A percentile compares a stretch with the other conserved stretches of the same genome.
Evolutionary conservation across 331 rosid species (phyloP).

Genomic region (Telfairia occidentalis): DNA sequence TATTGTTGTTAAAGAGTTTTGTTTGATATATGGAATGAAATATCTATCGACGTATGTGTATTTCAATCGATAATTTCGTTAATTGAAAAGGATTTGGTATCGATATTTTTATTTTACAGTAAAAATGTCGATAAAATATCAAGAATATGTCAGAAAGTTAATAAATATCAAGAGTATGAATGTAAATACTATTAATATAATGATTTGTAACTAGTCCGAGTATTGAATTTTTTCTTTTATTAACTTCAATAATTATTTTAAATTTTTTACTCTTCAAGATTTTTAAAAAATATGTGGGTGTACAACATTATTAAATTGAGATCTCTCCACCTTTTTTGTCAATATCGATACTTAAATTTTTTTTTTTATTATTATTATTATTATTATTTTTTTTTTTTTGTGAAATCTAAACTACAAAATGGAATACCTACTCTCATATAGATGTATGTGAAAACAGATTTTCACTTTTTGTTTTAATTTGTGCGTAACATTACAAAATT

Average conservation of each 20-base stretch:
- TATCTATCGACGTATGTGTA: neutral
- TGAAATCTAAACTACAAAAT: neutral
- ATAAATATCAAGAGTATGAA: too few species aligned
- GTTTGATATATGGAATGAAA: neutral
- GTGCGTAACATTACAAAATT: conserved; percentile 6
- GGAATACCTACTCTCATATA: neutral
- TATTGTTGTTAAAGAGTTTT: neutral
- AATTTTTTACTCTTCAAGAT: neutral
- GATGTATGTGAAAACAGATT: neutral
- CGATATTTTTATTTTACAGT: neutral
- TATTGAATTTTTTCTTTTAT: too few species aligned
- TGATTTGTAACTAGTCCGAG: too few species aligned
- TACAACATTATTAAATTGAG: too few species aligned
- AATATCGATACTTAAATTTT: neutral
- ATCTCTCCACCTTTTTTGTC: neutral
- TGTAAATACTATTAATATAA: too few species aligned
- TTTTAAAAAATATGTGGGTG: too few species aligned
- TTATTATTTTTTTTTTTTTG: neutral
- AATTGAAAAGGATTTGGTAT: neutral
- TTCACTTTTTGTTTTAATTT: neutral
- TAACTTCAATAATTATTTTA: too few species aligned
- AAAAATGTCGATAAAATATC: neutral
- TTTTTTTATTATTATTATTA: too few species aligned
- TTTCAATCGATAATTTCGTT: neutral
- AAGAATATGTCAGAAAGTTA: neutral